A percentile compares a stretch with the other conserved stretches of the same genome.
Evolutionary conservation across 129 eudicot genomes (phyloP).

Genomic region (Chrysanthemum seticuspe): DNA sequence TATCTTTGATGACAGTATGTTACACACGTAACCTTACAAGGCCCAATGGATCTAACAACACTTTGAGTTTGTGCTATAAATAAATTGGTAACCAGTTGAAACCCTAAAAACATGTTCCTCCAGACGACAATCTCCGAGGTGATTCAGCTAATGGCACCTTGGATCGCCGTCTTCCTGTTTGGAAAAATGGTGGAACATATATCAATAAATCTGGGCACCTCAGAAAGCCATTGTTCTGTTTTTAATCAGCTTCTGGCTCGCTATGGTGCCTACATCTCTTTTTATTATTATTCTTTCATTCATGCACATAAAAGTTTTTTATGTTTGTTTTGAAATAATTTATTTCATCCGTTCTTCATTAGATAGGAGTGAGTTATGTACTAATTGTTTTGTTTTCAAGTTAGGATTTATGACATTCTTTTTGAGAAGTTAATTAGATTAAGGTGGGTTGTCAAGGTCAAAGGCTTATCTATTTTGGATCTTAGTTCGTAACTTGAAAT

Average conservation of each 20-base stretch:
- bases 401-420: no score
- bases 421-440: no score
- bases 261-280: constrained; percentile 50
- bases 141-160: constrained; percentile 20
- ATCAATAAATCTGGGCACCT: constrained; percentile 32
- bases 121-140: constrained; percentile 10
- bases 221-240: constrained; percentile 53
- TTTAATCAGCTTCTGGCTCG: constrained; percentile 50
- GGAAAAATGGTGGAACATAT: constrained; percentile 26
- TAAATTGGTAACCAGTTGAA: not conserved
- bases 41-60: constrained; percentile 10
- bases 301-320: no score
- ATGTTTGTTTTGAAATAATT: not conserved
- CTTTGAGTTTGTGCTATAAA: constrained; percentile 4
- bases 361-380: no score
- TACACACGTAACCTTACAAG: not conserved
- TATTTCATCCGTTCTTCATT: not conserved
- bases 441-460: not conserved
- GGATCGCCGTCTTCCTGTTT: constrained; percentile 12
- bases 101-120: constrained; percentile 38
- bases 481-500: no score
- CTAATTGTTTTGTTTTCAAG: no score
- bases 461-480: not conserved
- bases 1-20: not conserved
- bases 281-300: no score